Evolutionary conservation across 2,329 filamentous ascomycete genomes (phyloP).

Genomic region (Penicillium sclerotiorum): DNA sequence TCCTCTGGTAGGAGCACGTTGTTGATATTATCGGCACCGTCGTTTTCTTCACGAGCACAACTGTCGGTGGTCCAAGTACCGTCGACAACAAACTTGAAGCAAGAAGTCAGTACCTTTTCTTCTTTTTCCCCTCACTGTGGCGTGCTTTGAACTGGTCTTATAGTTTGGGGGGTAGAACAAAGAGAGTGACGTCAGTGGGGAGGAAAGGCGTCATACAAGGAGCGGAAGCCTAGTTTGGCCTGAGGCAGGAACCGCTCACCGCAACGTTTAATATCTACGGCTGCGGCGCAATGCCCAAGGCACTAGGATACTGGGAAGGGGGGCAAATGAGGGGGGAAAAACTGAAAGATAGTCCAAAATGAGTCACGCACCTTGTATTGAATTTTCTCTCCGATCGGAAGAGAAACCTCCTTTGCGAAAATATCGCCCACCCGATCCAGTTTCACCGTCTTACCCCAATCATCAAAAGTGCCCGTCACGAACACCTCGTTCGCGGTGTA

Average conservation of each 20-base stretch:
- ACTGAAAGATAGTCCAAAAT: slow-evolving; percentile 1
- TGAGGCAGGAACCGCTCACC: slow-evolving; percentile 20
- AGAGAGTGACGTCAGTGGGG: slow-evolving; percentile 26
- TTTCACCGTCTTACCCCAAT: slow-evolving; percentile 85
- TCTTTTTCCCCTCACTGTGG: slow-evolving; percentile 1
- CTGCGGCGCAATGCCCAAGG: slow-evolving; percentile 1
- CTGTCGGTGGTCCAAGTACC: slow-evolving; percentile 85
- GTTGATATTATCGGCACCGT: slow-evolving; percentile 83
- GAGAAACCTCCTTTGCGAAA: slow-evolving; percentile 79
- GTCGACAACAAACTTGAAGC: slow-evolving; percentile 84
- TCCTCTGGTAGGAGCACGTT: slow-evolving; percentile 82
- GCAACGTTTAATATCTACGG: slow-evolving; percentile 17
- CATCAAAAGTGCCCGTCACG: slow-evolving; percentile 94
- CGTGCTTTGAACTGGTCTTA: slow-evolving; percentile 21
- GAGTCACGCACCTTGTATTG: slow-evolving; percentile 80
- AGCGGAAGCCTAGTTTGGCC: slow-evolving; percentile 14
- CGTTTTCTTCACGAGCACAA: slow-evolving; percentile 77
- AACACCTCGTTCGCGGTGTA: slow-evolving; percentile 83
- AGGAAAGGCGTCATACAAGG: slow-evolving; percentile 27
- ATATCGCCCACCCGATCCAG: slow-evolving; percentile 72
- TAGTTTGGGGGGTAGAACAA: slow-evolving; percentile 26
- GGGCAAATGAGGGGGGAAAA: slow-evolving; percentile 1
- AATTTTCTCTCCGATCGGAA: slow-evolving; percentile 72
- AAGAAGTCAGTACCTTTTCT: slow-evolving; percentile 14
- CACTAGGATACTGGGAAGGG: slow-evolving; percentile 2